Conservation (phyloP, 129 eudicot species). For the Mikania micrantha region DNA sequence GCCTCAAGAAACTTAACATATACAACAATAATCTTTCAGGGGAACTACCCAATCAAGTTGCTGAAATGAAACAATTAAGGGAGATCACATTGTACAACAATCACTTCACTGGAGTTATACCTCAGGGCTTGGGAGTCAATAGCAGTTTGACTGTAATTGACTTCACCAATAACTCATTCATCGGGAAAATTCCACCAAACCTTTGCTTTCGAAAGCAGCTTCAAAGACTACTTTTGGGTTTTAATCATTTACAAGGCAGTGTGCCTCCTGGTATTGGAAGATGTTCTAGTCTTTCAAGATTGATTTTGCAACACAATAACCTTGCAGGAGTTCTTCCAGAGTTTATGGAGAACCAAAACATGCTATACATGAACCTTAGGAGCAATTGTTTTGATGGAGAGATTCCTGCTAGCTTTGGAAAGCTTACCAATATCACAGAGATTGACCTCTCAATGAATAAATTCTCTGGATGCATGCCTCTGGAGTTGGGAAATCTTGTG, state of each 20-base stretch:
- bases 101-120: slow-evolving; percentile 63
- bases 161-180: slow-evolving; percentile 62
- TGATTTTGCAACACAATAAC: slow-evolving; percentile 50
- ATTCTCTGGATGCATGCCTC: slow-evolving; percentile 48
- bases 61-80: slow-evolving; percentile 42
- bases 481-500: slow-evolving; percentile 50
- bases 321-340: slow-evolving; percentile 70
- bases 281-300: slow-evolving; percentile 63
- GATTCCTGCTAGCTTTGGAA: slow-evolving; percentile 49
- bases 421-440: slow-evolving; percentile 36
- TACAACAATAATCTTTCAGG: slow-evolving; percentile 60
- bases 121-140: slow-evolving; percentile 67
- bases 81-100: slow-evolving; percentile 58
- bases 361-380: slow-evolving; percentile 49
- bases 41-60: slow-evolving; percentile 54
- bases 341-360: slow-evolving; percentile 39
- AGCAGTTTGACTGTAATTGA: slow-evolving; percentile 54
- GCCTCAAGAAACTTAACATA: slow-evolving; percentile 42
- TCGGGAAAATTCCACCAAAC: slow-evolving; percentile 65
- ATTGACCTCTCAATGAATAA: slow-evolving; percentile 55
- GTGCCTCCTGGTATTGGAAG: slow-evolving; percentile 62
- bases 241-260: slow-evolving; percentile 52
- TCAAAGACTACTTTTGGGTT: slow-evolving; percentile 48
- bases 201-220: slow-evolving; percentile 61
- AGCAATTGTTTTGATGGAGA: slow-evolving; percentile 46